A percentile compares a stretch with the other conserved stretches of the same genome.
phyloP scores from a whole-genome alignment of 2,329 filamentous ascomycete genomes.

The Colletotrichum tropicale region DNA sequence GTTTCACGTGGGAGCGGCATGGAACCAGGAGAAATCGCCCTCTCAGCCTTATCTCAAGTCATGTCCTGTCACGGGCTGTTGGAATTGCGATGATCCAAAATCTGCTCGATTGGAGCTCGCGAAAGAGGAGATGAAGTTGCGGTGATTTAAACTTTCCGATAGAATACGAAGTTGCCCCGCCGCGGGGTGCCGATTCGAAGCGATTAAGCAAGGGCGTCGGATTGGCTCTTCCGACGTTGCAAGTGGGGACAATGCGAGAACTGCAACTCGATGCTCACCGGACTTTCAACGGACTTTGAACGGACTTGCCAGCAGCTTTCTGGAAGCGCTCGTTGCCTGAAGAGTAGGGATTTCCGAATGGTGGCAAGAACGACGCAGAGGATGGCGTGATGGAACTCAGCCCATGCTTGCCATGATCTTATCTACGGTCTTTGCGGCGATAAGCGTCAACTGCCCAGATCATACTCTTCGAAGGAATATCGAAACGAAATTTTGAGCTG shows the following conservation, averaged over 20 bases:
- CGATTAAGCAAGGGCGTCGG: neutral
- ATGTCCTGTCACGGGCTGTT: neutral
- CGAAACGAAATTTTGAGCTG: neutral
- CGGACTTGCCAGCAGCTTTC: neutral
- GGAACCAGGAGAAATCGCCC: neutral
- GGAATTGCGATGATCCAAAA: neutral
- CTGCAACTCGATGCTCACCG: too few relatives aligned
- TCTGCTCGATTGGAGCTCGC: neutral
- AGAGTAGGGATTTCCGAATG: neutral
- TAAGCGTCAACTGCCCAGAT: neutral
- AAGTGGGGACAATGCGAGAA: neutral
- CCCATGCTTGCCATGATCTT: neutral
- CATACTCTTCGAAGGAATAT: neutral
- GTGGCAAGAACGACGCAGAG: neutral
- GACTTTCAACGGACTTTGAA: neutral
- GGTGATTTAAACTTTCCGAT: neutral
- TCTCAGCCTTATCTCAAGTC: neutral
- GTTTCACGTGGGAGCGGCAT: neutral
- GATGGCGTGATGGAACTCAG: neutral
- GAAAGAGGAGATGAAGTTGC: neutral
- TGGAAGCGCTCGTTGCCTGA: neutral
- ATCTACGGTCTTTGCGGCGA: neutral
- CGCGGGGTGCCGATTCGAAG: neutral
- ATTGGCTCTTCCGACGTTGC: neutral
- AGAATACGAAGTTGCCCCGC: neutral